These are phyloP conservation scores for Mucor sp. DNA, from an alignment of 371 early-diverging fungal species.

Conservation along the genomic window DNA sequence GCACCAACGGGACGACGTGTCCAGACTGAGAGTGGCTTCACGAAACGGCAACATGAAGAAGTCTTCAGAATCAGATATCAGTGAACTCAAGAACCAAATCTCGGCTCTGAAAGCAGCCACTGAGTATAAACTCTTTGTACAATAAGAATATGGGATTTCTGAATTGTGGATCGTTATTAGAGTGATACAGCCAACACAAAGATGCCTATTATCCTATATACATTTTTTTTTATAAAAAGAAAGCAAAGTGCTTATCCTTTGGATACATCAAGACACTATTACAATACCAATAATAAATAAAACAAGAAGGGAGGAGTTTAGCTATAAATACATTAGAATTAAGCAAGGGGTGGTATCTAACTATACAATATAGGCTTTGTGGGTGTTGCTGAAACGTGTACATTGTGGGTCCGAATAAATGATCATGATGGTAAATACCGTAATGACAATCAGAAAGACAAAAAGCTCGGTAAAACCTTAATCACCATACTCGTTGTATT, in stretches of 20 bases:
- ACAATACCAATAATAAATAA: no score
- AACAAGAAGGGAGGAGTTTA: no score
- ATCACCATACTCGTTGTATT: neutral
- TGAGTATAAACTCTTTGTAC: slow-evolving; percentile 31
- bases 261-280: no score
- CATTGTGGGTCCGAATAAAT: neutral
- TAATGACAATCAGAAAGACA: neutral
- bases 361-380: neutral
- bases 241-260: neutral
- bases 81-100: slow-evolving; percentile 54
- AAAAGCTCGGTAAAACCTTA: slow-evolving; percentile 4
- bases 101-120: slow-evolving; percentile 48
- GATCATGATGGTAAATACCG: neutral
- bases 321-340: no score
- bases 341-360: no score
- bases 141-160: slow-evolving; percentile 7
- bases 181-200: neutral
- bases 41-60: slow-evolving; percentile 22
- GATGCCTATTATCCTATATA: neutral
- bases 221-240: neutral
- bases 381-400: neutral
- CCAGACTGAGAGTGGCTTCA: slow-evolving; percentile 56
- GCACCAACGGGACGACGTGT: slow-evolving; percentile 72
- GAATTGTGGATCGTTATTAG: neutral
- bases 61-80: slow-evolving; percentile 37